These are phyloP conservation scores for Puccinia sorghi DNA, from an alignment of 1,284 basidiomycete species.

Conservation along the genomic window DNA sequence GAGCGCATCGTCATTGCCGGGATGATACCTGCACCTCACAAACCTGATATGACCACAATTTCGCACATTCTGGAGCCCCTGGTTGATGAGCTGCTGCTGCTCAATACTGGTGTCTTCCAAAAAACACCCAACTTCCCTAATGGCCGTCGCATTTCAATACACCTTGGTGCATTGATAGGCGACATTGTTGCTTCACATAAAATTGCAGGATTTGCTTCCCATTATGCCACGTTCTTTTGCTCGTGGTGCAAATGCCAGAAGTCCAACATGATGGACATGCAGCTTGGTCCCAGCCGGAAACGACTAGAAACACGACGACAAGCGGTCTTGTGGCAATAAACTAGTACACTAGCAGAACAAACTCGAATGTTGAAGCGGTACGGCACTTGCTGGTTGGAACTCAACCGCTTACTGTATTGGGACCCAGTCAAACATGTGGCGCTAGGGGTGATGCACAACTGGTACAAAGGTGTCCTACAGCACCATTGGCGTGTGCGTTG, in stretches of 20 bases:
- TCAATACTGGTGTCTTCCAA: background rate
- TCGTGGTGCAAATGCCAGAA: conserved; percentile 8
- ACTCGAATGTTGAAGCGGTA: background rate
- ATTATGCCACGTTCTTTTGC: conserved; percentile 7
- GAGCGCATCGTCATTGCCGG: background rate
- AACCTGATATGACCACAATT: conserved; percentile 14
- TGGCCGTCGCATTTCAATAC: background rate
- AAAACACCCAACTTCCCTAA: background rate
- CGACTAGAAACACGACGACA: background rate
- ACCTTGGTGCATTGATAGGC: conserved; percentile 15
- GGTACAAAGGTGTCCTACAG: conserved; percentile 26
- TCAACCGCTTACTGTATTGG: conserved; percentile 15
- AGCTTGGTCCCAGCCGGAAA: background rate
- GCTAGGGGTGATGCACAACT: conserved; percentile 25
- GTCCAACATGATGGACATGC: background rate
- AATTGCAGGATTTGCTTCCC: background rate
- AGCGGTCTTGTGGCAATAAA: background rate
- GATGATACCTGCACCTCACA: conserved; percentile 9
- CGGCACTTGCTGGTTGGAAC: conserved; percentile 3
- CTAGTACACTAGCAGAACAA: background rate
- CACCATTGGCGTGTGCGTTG: conserved; percentile 9
- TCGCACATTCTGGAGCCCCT: conserved; percentile 7
- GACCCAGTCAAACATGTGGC: conserved; percentile 15
- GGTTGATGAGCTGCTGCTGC: conserved; percentile 5
- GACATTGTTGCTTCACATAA: conserved; percentile 27